Percentiles rank a stretch among this genome's conserved stretches.
Evolutionary conservation across 1,284 basidiomycete genomes (phyloP).

Genomic region (Mycosarcoma mackinlayi): DNA sequence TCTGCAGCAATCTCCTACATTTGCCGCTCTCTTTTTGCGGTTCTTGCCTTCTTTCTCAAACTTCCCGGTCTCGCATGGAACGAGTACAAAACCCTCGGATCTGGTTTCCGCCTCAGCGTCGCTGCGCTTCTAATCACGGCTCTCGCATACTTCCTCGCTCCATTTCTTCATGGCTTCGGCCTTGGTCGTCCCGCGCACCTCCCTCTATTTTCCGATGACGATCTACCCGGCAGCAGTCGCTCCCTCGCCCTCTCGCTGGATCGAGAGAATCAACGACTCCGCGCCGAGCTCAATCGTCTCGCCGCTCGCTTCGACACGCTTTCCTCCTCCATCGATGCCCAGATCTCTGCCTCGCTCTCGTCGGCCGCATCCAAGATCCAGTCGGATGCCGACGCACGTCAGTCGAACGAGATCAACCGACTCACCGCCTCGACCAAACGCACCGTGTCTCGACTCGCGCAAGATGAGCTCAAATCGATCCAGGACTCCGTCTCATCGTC

Average conservation of each 20-base stretch:
- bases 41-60: slow-evolving; percentile 1
- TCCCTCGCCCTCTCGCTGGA: slow-evolving; percentile 16
- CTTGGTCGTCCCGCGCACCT: background rate
- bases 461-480: slow-evolving; percentile 37
- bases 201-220: slow-evolving; percentile 4
- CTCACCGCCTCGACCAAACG: slow-evolving; percentile 36
- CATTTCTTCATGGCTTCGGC: background rate
- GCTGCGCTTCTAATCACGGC: background rate
- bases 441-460: slow-evolving; percentile 32
- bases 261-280: slow-evolving; percentile 32
- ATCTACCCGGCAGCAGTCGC: slow-evolving; percentile 11
- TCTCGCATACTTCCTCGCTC: background rate
- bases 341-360: slow-evolving; percentile 22
- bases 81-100: background rate
- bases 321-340: slow-evolving; percentile 28
- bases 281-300: slow-evolving; percentile 26
- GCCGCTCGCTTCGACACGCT: slow-evolving; percentile 27
- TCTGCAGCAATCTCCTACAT: background rate
- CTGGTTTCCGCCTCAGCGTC: background rate
- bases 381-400: slow-evolving; percentile 24
- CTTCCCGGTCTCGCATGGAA: slow-evolving; percentile 1
- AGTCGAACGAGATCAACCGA: slow-evolving; percentile 24
- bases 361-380: slow-evolving; percentile 29
- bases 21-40: background rate
- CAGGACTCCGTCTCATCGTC: slow-evolving; percentile 34